Evolutionary conservation across 2,329 filamentous ascomycete genomes (phyloP), one percentile per base, ranked within the genome.

Genomic region (Hypomyces rosellus): DNA sequence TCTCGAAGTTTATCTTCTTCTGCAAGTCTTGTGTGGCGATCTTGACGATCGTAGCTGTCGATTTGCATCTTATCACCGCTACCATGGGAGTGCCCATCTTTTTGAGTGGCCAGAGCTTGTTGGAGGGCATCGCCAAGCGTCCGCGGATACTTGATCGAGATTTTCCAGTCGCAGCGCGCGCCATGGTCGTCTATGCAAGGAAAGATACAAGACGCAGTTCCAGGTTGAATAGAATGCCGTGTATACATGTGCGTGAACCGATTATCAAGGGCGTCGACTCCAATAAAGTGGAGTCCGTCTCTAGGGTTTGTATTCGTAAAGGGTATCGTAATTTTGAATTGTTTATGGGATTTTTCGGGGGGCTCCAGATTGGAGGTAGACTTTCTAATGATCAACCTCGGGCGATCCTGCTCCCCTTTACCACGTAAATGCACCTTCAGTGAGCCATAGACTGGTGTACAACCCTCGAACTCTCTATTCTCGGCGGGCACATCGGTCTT

Each of bases 221-320:
- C 90, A 0, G 89, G 82, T 54, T 88, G 85, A 39, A 86, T 74
- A 2, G 85, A 87, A 62, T 92, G 90, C 38, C 85, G 85, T 1
- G 92, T 95, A 66, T 95, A 99, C 45, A 88, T 84, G 70, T 99
- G 92, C 0, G 93, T 90, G 65, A 91, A 99, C 54, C 91, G 81
- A 50, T 76, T 76, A 64, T 96, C 92, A 46, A 84, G 81, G 50
- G 85, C 83, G 41, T 89, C 84, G 36, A 93, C 80, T 4, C 93
- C 91, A 14, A 95, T 88, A 68, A 96, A 99, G 54, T 96, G 91
- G 51, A 97, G 68, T 18, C 89, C 92, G 65, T 99, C 93, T 42
- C 89, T 80, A 46, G 91, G 85, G 58, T 82, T 81, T 46, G 81
- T 82, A 34, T 89, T 81, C 18, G 77, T 74, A 63, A 96, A 99